phyloP scores from a whole-genome alignment of 495 filamentous ascomycete genomes.

The Aspergillus nanangensis region DNA sequence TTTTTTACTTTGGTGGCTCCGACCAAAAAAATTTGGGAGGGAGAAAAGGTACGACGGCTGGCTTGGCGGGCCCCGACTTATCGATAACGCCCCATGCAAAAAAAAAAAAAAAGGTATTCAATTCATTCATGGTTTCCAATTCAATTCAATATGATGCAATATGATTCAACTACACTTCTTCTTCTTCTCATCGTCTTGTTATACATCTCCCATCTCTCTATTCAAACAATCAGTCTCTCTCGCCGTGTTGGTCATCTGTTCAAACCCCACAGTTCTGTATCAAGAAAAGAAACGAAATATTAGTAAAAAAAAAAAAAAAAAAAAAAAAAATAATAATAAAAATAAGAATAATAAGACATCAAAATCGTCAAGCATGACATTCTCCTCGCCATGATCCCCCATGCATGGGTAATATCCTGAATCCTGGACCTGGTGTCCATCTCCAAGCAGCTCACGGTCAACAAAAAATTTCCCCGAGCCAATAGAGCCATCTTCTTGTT shows the following conservation, averaged over 20 bases:
- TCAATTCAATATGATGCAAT: too few relatives aligned
- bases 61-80: conserved; percentile 27
- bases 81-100: conserved; percentile 13
- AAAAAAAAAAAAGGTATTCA: too few relatives aligned
- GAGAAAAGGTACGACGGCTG: conserved; percentile 31
- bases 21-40: conserved; percentile 18
- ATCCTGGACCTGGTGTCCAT: neutral
- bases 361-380: conserved; percentile 17
- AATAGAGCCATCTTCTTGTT: too few relatives aligned
- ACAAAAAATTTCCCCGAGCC: too few relatives aligned
- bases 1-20: conserved; percentile 23
- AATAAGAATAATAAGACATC: conserved; percentile 11
- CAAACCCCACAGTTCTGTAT: too few relatives aligned
- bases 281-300: neutral
- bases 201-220: too few relatives aligned
- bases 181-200: too few relatives aligned
- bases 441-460: too few relatives aligned
- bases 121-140: neutral
- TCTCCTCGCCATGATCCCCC: conserved; percentile 1
- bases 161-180: too few relatives aligned
- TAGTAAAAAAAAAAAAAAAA: neutral
- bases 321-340: conserved; percentile 5
- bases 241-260: too few relatives aligned
- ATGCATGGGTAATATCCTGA: too few relatives aligned
- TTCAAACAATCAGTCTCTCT: too few relatives aligned